Percentiles rank a stretch among this genome's conserved stretches.
These are phyloP conservation scores for Populus hybrid DNA, from an alignment of 441 rosid genomes.

Conservation along the genomic window DNA sequence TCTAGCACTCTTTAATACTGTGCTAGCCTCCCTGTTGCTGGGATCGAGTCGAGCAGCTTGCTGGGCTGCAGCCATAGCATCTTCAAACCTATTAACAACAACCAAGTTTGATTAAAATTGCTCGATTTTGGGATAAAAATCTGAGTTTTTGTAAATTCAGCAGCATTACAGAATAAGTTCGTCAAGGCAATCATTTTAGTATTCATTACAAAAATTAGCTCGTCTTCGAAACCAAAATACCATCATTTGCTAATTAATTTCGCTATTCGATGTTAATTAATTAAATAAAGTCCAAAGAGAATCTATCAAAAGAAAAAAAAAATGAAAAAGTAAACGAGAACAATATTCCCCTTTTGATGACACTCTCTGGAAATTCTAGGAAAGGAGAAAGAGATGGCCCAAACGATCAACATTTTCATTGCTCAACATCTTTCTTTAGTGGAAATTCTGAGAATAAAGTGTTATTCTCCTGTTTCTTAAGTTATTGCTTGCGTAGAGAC, in stretches of 20 bases:
- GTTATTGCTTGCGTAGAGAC: neutral
- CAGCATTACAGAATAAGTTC: neutral
- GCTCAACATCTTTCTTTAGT: neutral
- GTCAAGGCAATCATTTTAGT: neutral
- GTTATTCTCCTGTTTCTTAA: neutral
- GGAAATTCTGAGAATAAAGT: neutral
- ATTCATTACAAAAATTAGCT: neutral
- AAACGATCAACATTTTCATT: neutral
- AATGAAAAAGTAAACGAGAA: neutral
- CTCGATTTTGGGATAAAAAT: neutral
- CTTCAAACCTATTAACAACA: constrained; percentile 53
- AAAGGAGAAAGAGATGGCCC: neutral
- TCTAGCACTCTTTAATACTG: constrained; percentile 38
- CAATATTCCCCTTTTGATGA: neutral
- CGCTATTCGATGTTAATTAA: neutral
- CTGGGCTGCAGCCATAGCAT: constrained; percentile 56
- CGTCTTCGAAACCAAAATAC: neutral
- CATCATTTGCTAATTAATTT: neutral
- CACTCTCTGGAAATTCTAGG: neutral
- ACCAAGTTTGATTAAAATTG: neutral
- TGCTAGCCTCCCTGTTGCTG: constrained; percentile 47
- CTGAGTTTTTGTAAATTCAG: neutral
- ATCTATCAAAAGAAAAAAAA: no score
- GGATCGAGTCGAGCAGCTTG: constrained; percentile 66
- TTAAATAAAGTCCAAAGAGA: neutral